Base-by-base conservation (phyloP, 768 basidiomycete species). In the Rhodotorula diobovata region DNA sequence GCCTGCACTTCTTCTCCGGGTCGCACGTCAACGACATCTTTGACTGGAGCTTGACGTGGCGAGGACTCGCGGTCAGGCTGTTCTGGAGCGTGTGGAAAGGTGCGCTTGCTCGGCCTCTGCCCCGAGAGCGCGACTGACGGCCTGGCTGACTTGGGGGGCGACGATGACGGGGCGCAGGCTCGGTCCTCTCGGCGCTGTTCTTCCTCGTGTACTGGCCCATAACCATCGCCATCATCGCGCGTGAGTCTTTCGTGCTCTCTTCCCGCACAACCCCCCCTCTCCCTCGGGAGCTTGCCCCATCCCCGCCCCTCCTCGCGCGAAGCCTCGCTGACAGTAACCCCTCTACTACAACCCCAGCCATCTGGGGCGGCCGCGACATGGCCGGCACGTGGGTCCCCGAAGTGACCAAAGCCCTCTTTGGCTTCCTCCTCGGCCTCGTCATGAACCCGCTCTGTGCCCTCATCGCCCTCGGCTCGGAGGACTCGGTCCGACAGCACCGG, bases 141-240 rank as follows among this genome's bases (percentile, higher is more conserved):
- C n/a, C n/a, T n/a, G n/a, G n/a, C n/a, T n/a, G n/a, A n/a, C n/a
- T n/a, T n/a, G n/a, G n/a, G n/a, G n/a, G n/a, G n/a, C n/a, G n/a
- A n/a, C n/a, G n/a, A n/a, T n/a, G n/a, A n/a, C n/a, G n/a, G n/a
- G n/a, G 1, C 20, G 8, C 62, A 70, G 75, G 75, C 45, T 70
- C 73, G 20, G 65, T 74, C 12, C 54, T 76, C 6, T 69, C 67
- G 18, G 76, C 71, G 1, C 48, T 76, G 1, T 76, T 57, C 73
- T 76, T 74, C 46, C 70, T 76, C 59, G 51, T 74, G 35, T 62
- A 69, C 20, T 76, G 76, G 76, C 76, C 76, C 20, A 74, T 76
- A 23, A 65, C 70, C 15, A 76, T 76, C 39, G 76, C 76, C 41
- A 68, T 67, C 70, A 70, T 74, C 23, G 76, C 76, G n/a, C 76